These are phyloP conservation scores for Entonaema liquescens DNA, from an alignment of 495 filamentous ascomycete species.

Conservation along the genomic window DNA sequence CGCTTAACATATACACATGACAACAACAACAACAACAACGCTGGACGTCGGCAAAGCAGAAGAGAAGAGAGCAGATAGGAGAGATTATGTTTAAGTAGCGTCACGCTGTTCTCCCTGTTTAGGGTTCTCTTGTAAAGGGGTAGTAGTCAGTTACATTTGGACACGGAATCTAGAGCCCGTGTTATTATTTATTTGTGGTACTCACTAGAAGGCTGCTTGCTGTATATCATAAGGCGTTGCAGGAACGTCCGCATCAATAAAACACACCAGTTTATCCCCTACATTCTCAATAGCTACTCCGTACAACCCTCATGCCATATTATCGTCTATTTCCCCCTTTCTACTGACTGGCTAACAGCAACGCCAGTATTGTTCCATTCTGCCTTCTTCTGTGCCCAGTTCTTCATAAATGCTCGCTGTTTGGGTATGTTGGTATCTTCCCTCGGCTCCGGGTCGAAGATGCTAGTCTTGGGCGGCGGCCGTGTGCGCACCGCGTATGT, in stretches of 20 bases:
- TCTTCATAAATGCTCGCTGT: conserved; percentile 56
- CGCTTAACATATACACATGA: background rate
- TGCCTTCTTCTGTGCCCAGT: conserved; percentile 52
- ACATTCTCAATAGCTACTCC: background rate
- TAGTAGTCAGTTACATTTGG: conserved; percentile 10
- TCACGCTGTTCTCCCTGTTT: conserved; percentile 9
- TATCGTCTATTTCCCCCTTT: background rate
- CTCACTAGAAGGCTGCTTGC: conserved; percentile 25
- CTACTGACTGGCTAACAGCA: background rate
- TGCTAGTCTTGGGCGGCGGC: conserved; percentile 63
- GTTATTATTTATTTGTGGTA: conserved; percentile 17
- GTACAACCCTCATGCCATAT: background rate
- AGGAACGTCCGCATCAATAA: conserved; percentile 38
- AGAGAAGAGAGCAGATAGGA: background rate
- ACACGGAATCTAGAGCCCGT: conserved; percentile 8
- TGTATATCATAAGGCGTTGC: conserved; percentile 37
- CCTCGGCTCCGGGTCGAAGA: conserved; percentile 56
- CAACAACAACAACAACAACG: conserved; percentile 3
- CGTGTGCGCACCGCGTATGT: conserved; percentile 74
- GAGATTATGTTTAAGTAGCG: conserved; percentile 15
- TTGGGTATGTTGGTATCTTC: conserved; percentile 43
- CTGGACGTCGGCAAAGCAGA: conserved; percentile 13
- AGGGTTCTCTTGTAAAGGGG: conserved; percentile 13
- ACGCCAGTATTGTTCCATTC: conserved; percentile 19
- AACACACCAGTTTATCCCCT: conserved; percentile 9